phyloP scores from a whole-genome alignment of 495 filamentous ascomycete genomes.

The Hypoxylon fuscum region DNA sequence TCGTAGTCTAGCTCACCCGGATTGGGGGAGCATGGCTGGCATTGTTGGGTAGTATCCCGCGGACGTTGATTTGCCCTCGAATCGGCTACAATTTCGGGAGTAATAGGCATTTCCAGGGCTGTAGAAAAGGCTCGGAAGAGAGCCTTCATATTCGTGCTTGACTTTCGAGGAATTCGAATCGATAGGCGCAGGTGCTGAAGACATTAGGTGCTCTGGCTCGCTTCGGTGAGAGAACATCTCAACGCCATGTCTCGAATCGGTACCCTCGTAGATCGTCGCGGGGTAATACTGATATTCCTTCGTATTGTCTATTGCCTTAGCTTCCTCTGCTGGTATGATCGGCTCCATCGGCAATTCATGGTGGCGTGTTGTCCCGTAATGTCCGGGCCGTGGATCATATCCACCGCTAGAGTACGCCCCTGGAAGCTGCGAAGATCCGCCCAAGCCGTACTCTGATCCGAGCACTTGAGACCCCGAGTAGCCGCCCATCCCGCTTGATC shows the following conservation, averaged over 20 bases:
- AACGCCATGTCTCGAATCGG: slow-evolving; percentile 50
- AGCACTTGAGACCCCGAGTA: slow-evolving; percentile 51
- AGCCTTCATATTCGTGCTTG: slow-evolving; percentile 54
- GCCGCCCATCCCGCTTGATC: slow-evolving; percentile 57
- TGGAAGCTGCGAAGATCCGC: slow-evolving; percentile 46
- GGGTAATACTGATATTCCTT: slow-evolving; percentile 61
- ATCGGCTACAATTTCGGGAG: slow-evolving; percentile 49
- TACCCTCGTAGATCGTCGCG: slow-evolving; percentile 53
- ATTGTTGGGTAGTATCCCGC: slow-evolving; percentile 57
- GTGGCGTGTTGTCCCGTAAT: slow-evolving; percentile 54
- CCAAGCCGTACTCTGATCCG: slow-evolving; percentile 47
- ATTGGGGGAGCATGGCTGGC: slow-evolving; percentile 47
- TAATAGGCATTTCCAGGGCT: slow-evolving; percentile 46
- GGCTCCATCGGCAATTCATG: slow-evolving; percentile 54
- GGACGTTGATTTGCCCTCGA: slow-evolving; percentile 56
- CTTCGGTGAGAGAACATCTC: slow-evolving; percentile 54
- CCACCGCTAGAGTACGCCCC: slow-evolving; percentile 34
- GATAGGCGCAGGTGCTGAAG: slow-evolving; percentile 26
- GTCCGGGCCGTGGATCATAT: slow-evolving; percentile 50
- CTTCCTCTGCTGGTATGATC: slow-evolving; percentile 56
- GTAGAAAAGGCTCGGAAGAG: slow-evolving; percentile 55
- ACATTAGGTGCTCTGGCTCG: slow-evolving; percentile 47
- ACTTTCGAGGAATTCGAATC: slow-evolving; percentile 45
- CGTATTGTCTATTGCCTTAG: slow-evolving; percentile 52
- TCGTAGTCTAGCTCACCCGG: slow-evolving; percentile 22